A percentile compares a stretch with the other conserved stretches of the same genome.
Conservation (phyloP, 2,329 filamentous ascomycete species). For the Erysiphe neolycopersici region DNA sequence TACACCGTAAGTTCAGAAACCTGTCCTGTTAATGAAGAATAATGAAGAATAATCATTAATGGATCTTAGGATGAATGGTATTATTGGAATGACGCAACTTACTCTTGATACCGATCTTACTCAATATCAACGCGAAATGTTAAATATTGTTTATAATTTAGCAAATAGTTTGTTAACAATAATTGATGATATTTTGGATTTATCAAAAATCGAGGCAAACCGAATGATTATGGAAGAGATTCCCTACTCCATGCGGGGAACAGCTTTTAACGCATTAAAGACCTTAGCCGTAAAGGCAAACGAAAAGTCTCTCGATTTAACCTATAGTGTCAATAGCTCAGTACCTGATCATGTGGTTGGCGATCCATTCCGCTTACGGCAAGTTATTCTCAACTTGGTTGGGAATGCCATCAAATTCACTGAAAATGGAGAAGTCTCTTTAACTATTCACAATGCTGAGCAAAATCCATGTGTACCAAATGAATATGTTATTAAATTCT, state of each 20-base stretch:
- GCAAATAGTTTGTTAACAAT: slow-evolving; percentile 92
- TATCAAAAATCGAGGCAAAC: slow-evolving; percentile 73
- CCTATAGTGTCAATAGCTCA: slow-evolving; percentile 77
- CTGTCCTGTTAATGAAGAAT: neutral
- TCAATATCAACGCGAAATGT: slow-evolving; percentile 88
- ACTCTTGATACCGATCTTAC: slow-evolving; percentile 88
- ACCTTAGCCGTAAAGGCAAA: slow-evolving; percentile 93
- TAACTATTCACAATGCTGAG: slow-evolving; percentile 56
- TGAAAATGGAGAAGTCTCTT: slow-evolving; percentile 81
- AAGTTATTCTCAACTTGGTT: slow-evolving; percentile 91
- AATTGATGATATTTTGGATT: slow-evolving; percentile 60
- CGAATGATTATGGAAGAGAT: slow-evolving; percentile 98
- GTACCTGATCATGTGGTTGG: slow-evolving; percentile 90
- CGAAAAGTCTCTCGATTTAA: slow-evolving; percentile 78
- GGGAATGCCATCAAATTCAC: slow-evolving; percentile 99
- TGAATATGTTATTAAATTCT: slow-evolving; percentile 86
- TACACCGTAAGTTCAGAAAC: slow-evolving; percentile 31
- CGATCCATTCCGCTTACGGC: slow-evolving; percentile 82
- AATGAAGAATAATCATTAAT: neutral
- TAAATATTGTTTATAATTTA: slow-evolving; percentile 92
- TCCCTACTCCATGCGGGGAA: slow-evolving; percentile 77
- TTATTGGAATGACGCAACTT: slow-evolving; percentile 59
- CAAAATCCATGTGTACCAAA: slow-evolving; percentile 37
- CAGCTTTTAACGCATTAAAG: slow-evolving; percentile 92
- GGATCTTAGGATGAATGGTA: slow-evolving; percentile 5